phyloP scores from a whole-genome alignment of 75 land plant genomes.

The Pinus albicaulis region DNA sequence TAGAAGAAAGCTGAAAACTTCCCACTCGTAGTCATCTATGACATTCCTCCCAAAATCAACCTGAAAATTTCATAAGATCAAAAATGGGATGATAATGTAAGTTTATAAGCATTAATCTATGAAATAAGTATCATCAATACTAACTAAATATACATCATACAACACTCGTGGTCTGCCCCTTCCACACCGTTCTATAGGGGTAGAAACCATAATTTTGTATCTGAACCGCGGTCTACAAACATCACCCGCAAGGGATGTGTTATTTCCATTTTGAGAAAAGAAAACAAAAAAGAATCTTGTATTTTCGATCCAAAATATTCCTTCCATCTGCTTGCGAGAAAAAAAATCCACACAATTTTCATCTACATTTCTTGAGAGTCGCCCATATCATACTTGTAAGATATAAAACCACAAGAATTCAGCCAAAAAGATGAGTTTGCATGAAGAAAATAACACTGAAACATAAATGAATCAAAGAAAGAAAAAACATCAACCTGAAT shows the following conservation, averaged over 20 bases:
- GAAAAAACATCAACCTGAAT: constrained; percentile 51
- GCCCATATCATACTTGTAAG: constrained; percentile 72
- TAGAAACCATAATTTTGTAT: constrained; percentile 85
- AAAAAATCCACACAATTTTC: constrained; percentile 79
- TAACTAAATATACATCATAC: constrained; percentile 47
- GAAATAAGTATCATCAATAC: not conserved
- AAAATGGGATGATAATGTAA: not conserved
- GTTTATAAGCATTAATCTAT: not conserved
- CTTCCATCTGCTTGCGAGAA: constrained; percentile 63
- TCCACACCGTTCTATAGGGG: constrained; percentile 82
- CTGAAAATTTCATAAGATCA: constrained; percentile 24
- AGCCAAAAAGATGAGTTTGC: constrained; percentile 6
- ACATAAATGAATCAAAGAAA: not conserved
- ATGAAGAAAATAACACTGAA: not conserved
- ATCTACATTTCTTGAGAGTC: constrained; percentile 42
- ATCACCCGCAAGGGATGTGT: constrained; percentile 70
- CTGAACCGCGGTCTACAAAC: constrained; percentile 76
- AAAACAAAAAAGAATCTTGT: constrained; percentile 36
- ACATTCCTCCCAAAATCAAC: constrained; percentile 85
- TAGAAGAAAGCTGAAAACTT: constrained; percentile 84
- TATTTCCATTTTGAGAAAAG: constrained; percentile 60
- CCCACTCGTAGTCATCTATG: constrained; percentile 63
- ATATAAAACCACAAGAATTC: not conserved
- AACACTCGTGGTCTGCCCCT: constrained; percentile 87
- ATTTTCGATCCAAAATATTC: constrained; percentile 65